Evolutionary conservation across 2,329 filamentous ascomycete species (phyloP).

Genomic region (Fusarium neocosmosporiellum): DNA sequence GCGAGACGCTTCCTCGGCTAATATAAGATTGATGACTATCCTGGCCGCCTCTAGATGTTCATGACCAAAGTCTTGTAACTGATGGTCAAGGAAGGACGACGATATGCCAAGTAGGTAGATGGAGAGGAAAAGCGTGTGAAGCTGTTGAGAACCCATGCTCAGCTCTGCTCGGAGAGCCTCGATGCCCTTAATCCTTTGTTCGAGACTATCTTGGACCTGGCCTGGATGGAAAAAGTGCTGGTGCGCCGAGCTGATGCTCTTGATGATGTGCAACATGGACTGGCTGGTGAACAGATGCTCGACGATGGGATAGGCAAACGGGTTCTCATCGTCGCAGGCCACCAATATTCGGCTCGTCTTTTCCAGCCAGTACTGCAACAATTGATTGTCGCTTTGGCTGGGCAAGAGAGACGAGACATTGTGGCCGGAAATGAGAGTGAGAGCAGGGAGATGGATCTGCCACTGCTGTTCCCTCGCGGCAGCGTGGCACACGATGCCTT

Average conservation of each 20-base stretch:
- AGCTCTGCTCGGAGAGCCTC: background rate
- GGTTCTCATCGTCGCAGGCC: background rate
- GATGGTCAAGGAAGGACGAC: background rate
- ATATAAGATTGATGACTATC: background rate
- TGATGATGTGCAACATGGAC: background rate
- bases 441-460: background rate
- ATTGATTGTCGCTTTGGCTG: background rate
- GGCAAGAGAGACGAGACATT: background rate
- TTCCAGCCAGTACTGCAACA: background rate
- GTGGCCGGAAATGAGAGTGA: background rate
- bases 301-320: background rate
- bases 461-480: background rate
- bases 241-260: background rate
- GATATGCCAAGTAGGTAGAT: background rate
- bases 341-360: background rate
- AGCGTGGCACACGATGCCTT: background rate
- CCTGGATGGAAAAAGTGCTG: background rate
- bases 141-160: background rate
- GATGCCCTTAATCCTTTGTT: background rate
- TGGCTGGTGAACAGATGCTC: background rate
- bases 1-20: background rate
- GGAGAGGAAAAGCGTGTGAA: background rate
- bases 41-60: background rate
- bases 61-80: background rate
- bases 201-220: background rate